Base-by-base conservation (phyloP, 2,329 filamentous ascomycete genomes). In the Xenoacremonium recifei region DNA sequence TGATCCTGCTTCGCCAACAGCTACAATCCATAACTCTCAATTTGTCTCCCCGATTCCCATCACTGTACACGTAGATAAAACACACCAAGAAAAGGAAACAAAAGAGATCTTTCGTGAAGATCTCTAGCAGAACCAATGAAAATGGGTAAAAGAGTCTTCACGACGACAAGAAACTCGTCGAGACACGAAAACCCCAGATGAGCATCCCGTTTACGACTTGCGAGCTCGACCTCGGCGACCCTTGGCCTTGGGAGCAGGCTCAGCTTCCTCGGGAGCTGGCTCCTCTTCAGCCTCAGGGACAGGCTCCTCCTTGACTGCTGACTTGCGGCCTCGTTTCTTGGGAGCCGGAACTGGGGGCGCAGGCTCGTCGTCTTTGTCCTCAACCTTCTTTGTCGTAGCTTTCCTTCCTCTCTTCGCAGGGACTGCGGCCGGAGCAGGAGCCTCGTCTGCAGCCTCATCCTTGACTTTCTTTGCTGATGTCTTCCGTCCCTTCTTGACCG, bases 181-280 rank as follows among this genome's bases (percentile, higher is more conserved):
- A n/a, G n/a, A n/a, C n/a, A n/a, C n/a, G n/a, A n/a, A n/a, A n/a
- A n/a, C n/a, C n/a, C n/a, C n/a, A n/a, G n/a, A n/a, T n/a, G n/a
- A n/a, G n/a, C n/a, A n/a, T n/a, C n/a, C n/a, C n/a, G n/a, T n/a
- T 13, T 41, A 55, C 13, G 44, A 47, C 53, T 57, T 60, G 48
- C 54, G 50, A 37, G 58, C 41, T 18, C 61, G 59, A 31, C 58
- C 54, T 13, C 59, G 51, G 31, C 54, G 51, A 21, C 35, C 39
- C 39, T 44, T 51, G 32, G 59, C 48, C 54, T 63, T 69, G 11
- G 63, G 52, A 5, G 54, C 62, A 21, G 62, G 51, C 52, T 68
- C 58, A 37, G 60, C 55, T 17, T 49, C 47, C 21, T 53, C 48
- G 21, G 35, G 37, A 21, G 39, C 47, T 11, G 49, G 41, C 21